Evolutionary conservation across 2,329 filamentous ascomycete genomes (phyloP).

Genomic region (Teratosphaeria gauchensis): DNA sequence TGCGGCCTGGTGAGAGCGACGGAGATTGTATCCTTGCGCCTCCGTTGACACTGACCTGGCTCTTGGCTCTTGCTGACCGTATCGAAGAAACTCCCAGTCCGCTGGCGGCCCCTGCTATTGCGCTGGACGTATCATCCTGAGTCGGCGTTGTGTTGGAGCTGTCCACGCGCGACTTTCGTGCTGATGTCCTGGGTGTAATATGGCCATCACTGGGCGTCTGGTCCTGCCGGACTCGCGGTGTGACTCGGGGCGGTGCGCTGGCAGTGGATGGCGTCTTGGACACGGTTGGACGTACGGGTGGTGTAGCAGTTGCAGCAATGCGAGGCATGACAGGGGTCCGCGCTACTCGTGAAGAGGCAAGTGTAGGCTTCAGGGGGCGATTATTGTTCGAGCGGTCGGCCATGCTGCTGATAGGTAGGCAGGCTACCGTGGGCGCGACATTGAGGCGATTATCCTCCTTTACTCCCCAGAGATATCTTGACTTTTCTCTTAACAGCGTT

Average conservation of each 20-base stretch:
- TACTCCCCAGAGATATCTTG: background rate
- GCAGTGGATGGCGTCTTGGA: slow-evolving; percentile 18
- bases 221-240: slow-evolving; percentile 15
- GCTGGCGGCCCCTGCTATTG: slow-evolving; percentile 2
- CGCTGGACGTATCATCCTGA: slow-evolving; percentile 11
- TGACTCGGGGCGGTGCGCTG: slow-evolving; percentile 28
- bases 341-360: slow-evolving; percentile 50
- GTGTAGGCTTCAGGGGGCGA: slow-evolving; percentile 58
- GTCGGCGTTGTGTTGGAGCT: slow-evolving; percentile 46
- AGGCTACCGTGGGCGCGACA: background rate
- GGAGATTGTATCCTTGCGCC: slow-evolving; percentile 19
- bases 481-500: background rate
- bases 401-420: background rate
- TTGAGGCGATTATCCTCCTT: background rate
- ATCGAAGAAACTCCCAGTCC: slow-evolving; percentile 7
- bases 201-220: slow-evolving; percentile 51
- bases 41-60: slow-evolving; percentile 24
- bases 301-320: slow-evolving; percentile 28
- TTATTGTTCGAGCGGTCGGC: slow-evolving; percentile 34
- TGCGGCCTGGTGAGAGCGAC: slow-evolving; percentile 25
- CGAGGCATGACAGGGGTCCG: slow-evolving; percentile 52
- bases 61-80: slow-evolving; percentile 25
- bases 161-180: slow-evolving; percentile 61
- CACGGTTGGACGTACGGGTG: slow-evolving; percentile 22
- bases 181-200: slow-evolving; percentile 68